phyloP scores from a whole-genome alignment of 805 yeast species.

The Schizosaccharomyces osmophilus region DNA sequence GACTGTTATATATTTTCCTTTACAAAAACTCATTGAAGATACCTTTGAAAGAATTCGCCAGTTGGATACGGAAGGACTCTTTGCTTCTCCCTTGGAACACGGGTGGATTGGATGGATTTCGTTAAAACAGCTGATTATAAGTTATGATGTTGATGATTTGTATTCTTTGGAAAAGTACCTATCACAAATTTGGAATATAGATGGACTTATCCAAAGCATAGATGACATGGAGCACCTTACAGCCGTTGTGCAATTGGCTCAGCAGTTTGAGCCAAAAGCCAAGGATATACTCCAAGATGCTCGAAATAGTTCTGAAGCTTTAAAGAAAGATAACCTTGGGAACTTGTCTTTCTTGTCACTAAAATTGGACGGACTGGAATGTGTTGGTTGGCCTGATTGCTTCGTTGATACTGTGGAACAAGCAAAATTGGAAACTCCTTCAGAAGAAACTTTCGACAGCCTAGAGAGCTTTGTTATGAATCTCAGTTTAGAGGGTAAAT shows the following conservation, averaged over 20 bases:
- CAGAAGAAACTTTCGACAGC: background rate
- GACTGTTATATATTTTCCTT: slow-evolving; percentile 7
- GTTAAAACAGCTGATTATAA: background rate
- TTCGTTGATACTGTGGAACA: background rate
- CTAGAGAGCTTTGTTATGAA: background rate
- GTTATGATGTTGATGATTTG: background rate
- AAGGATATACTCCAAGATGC: background rate
- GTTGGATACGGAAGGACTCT: background rate
- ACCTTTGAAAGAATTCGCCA: background rate
- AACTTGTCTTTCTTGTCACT: background rate
- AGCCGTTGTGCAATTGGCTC: background rate
- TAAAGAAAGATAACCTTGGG: background rate
- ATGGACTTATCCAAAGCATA: background rate
- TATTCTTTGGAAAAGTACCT: background rate
- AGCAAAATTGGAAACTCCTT: background rate
- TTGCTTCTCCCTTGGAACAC: background rate
- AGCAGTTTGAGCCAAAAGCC: background rate
- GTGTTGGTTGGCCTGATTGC: background rate
- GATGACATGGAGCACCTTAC: background rate
- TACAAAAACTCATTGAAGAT: background rate
- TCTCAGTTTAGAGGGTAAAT: background rate
- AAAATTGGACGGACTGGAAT: background rate
- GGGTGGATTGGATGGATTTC: background rate
- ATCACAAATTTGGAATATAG: background rate
- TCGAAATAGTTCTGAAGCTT: background rate